Conservation (phyloP, 257 asterid species). For the Ocimum tenuiflorum region DNA sequence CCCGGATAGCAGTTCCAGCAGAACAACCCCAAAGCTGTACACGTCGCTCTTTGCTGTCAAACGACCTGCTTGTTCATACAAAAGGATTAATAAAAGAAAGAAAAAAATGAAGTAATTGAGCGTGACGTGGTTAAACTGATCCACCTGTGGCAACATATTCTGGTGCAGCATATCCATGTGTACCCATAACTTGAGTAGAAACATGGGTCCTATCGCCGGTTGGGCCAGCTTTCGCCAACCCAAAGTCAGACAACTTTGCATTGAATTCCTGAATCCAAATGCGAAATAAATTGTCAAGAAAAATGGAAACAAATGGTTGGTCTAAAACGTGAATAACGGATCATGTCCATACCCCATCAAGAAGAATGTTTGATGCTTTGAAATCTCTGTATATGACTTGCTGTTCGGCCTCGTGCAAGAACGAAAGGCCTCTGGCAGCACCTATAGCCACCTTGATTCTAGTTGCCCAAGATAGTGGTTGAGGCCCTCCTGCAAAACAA, state of each 20-base stretch:
- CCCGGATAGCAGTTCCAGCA: conserved; percentile 28
- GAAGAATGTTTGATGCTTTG: conserved; percentile 82
- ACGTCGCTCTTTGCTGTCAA: no score
- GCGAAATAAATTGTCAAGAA: no score
- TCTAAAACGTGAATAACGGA: no score
- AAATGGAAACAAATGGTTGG: no score
- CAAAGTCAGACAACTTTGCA: conserved; percentile 81
- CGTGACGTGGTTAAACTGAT: no score
- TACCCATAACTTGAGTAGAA: conserved; percentile 89
- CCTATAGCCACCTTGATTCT: conserved; percentile 83
- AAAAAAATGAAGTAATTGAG: no score
- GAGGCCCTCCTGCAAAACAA: conserved; percentile 66
- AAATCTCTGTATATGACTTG: no score
- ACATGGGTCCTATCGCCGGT: conserved; percentile 89
- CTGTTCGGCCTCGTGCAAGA: conserved; percentile 79
- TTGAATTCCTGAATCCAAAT: conserved; percentile 78
- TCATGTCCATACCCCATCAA: conserved; percentile 81
- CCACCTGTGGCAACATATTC: conserved; percentile 96
- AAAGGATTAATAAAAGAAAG: no score
- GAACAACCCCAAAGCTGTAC: no score
- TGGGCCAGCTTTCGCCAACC: conserved; percentile 92
- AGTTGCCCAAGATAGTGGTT: conserved; percentile 81
- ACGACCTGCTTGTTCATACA: no score
- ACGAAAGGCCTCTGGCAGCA: conserved; percentile 86
- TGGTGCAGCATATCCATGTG: conserved; percentile 93